A percentile compares a stretch with the other conserved stretches of the same genome.
Evolutionary conservation across 352 stramenopile species (phyloP).

Genomic region (Phytopythium cucurbitacearum): DNA sequence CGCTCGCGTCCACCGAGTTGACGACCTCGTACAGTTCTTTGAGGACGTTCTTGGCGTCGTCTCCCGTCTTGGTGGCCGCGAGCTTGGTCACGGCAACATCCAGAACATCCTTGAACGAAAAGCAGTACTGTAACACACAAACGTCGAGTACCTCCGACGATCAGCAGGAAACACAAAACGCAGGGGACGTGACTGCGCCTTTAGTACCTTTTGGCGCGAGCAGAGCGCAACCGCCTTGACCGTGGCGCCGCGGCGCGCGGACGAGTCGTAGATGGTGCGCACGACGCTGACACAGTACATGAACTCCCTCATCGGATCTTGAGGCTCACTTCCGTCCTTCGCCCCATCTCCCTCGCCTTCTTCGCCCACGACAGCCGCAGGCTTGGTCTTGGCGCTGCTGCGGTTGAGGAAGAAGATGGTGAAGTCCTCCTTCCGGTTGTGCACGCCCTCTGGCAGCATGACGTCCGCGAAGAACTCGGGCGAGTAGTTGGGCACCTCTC

Average conservation of each 20-base stretch:
- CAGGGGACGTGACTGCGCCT: too few species aligned
- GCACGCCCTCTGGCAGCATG: slow-evolving; percentile 85
- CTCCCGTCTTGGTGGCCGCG: slow-evolving; percentile 34
- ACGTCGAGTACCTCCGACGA: slow-evolving; percentile 6
- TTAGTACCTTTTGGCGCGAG: slow-evolving; percentile 57
- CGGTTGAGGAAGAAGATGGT: slow-evolving; percentile 89
- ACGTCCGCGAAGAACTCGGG: slow-evolving; percentile 88
- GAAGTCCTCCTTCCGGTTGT: slow-evolving; percentile 84
- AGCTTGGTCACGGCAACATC: slow-evolving; percentile 74
- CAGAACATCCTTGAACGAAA: slow-evolving; percentile 71
- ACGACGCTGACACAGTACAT: slow-evolving; percentile 89
- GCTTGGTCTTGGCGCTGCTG: slow-evolving; percentile 18
- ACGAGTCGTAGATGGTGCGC: slow-evolving; percentile 73
- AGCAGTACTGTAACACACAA: slow-evolving; percentile 36
- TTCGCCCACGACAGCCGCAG: neutral
- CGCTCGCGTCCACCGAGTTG: slow-evolving; percentile 68
- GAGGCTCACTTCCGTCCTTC: neutral
- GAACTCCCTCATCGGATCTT: slow-evolving; percentile 60
- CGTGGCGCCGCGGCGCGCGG: slow-evolving; percentile 62
- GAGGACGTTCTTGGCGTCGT: slow-evolving; percentile 39
- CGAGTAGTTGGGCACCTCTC: slow-evolving; percentile 64
- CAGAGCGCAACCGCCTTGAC: slow-evolving; percentile 84
- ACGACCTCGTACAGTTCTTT: slow-evolving; percentile 60
- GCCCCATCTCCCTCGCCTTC: neutral
- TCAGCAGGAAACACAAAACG: too few species aligned